Evolutionary conservation across 495 filamentous ascomycete species (phyloP).

Genomic region (Saxophila tyrrhenica): DNA sequence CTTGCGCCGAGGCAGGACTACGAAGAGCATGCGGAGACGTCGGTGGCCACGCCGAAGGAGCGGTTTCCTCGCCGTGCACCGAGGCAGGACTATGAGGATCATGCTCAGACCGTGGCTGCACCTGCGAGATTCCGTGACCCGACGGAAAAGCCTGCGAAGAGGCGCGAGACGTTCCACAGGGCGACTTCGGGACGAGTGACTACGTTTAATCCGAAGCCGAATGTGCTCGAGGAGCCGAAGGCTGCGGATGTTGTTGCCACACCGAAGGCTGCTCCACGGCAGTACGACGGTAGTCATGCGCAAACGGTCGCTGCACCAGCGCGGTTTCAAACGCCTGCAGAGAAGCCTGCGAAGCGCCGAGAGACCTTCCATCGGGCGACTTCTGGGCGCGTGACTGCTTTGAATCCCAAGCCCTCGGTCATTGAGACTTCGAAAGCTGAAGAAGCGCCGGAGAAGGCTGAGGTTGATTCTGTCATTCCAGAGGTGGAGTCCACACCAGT

Average conservation of each 20-base stretch:
- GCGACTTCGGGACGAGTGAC: not conserved
- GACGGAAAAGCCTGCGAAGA: not conserved
- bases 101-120: not conserved
- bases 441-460: not conserved
- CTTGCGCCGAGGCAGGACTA: not conserved
- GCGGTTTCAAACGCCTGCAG: not conserved
- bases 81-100: not conserved
- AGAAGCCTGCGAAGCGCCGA: not conserved
- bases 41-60: not conserved
- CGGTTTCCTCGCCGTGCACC: constrained; percentile 4
- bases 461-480: not conserved
- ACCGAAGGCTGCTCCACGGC: not conserved
- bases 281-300: not conserved
- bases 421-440: not conserved
- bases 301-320: not conserved
- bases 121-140: not conserved
- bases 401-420: not conserved
- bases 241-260: not conserved
- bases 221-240: not conserved
- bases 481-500: no score
- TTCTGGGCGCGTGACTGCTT: not conserved
- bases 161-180: not conserved
- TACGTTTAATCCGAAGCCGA: not conserved
- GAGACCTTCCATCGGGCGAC: constrained; percentile 1
- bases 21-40: not conserved